A percentile compares a stretch with the other conserved stretches of the same genome.
These are phyloP conservation scores for Xanthoconium separans DNA, from an alignment of 1,284 basidiomycete genomes.

Conservation along the genomic window DNA sequence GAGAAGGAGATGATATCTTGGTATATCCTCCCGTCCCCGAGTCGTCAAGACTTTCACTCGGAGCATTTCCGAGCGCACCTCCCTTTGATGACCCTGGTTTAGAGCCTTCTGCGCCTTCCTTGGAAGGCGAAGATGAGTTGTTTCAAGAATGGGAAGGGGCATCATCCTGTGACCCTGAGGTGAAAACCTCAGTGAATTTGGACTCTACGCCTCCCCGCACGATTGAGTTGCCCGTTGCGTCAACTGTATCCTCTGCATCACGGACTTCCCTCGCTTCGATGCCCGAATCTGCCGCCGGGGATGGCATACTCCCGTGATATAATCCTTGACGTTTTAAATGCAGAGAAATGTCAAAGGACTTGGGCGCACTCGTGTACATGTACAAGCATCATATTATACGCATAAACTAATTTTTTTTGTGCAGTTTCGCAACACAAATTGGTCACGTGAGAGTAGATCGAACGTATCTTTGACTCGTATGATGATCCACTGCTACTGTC, in stretches of 20 bases:
- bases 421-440: background rate
- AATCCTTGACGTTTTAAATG: conserved; percentile 22
- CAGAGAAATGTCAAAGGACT: conserved; percentile 10
- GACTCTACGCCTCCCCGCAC: background rate
- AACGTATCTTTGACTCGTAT: background rate
- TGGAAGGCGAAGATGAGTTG: conserved; percentile 30
- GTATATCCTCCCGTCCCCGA: conserved; percentile 32
- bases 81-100: conserved; percentile 24
- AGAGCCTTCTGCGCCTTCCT: conserved; percentile 37
- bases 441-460: background rate
- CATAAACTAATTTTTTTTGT: conserved; percentile 25
- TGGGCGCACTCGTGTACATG: conserved; percentile 6
- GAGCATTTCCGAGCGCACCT: conserved; percentile 34
- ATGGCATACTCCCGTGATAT: conserved; percentile 28
- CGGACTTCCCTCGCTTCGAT: conserved; percentile 1
- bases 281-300: conserved; percentile 5
- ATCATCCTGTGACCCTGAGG: conserved; percentile 5
- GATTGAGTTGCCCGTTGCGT: background rate
- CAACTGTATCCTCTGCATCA: background rate
- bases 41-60: conserved; percentile 48
- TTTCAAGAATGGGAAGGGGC: conserved; percentile 23
- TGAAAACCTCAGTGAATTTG: background rate
- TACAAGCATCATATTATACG: conserved; percentile 26
- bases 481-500: background rate
- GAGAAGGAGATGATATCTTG: conserved; percentile 34